Evolutionary conservation across 2,329 filamentous ascomycete genomes (phyloP).

Genomic region (Trichoderma sp.): DNA sequence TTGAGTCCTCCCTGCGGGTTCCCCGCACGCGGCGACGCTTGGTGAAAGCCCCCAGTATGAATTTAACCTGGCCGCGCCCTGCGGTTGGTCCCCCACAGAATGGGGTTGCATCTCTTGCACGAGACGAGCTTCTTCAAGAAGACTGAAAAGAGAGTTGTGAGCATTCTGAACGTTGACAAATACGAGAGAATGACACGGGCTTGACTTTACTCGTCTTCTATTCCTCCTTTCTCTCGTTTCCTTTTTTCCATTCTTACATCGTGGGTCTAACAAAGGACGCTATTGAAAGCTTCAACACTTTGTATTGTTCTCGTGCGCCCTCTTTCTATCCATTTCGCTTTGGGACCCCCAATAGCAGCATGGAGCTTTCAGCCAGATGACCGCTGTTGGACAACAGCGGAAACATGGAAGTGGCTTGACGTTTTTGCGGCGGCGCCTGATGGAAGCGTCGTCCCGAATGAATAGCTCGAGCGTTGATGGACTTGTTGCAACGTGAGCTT

Average conservation of each 20-base stretch:
- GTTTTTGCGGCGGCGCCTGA: neutral
- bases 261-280: neutral
- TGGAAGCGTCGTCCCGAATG: neutral
- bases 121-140: neutral
- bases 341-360: neutral
- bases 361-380: neutral
- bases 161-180: neutral
- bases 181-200: neutral
- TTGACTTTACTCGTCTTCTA: neutral
- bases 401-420: neutral
- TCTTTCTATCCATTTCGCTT: neutral
- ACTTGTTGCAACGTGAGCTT: neutral
- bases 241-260: neutral
- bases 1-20: neutral
- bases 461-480: neutral
- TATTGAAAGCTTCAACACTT: neutral
- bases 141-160: neutral
- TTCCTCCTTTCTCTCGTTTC: neutral
- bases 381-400: neutral
- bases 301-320: neutral
- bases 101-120: neutral
- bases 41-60: neutral
- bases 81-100: conserved; percentile 11
- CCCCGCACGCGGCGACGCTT: conserved; percentile 1
- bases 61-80: neutral